Evolutionary conservation across 2,329 filamentous ascomycete species (phyloP).

Genomic region (Aspergillus novofumigatus): DNA sequence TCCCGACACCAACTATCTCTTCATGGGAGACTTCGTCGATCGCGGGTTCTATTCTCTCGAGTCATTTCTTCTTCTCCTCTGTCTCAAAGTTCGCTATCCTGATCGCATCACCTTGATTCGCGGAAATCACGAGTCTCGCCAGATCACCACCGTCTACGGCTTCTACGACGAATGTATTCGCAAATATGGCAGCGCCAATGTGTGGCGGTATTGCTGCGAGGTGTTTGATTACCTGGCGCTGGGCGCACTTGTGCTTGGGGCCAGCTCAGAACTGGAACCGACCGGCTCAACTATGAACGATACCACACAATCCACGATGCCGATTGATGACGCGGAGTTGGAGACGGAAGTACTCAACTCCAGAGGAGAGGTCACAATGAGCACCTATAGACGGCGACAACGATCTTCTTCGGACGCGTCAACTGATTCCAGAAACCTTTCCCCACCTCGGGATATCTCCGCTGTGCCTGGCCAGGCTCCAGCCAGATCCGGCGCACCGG

Average conservation of each 20-base stretch:
- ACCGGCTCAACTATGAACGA: constrained; percentile 47
- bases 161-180: constrained; percentile 97
- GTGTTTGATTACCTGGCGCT: constrained; percentile 96
- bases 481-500: constrained; percentile 65
- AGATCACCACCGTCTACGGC: constrained; percentile 95
- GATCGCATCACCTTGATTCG: constrained; percentile 95
- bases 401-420: constrained; percentile 30
- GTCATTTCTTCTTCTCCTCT: constrained; percentile 90
- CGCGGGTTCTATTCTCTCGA: constrained; percentile 97
- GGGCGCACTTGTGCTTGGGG: constrained; percentile 85
- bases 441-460: constrained; percentile 39
- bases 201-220: constrained; percentile 96
- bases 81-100: constrained; percentile 94
- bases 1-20: constrained; percentile 92
- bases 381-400: constrained; percentile 34
- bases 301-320: constrained; percentile 48
- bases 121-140: constrained; percentile 91
- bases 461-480: constrained; percentile 44
- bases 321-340: constrained; percentile 63
- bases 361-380: constrained; percentile 70
- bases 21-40: constrained; percentile 98
- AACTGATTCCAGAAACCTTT: constrained; percentile 35
- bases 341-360: constrained; percentile 94
- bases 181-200: constrained; percentile 94
- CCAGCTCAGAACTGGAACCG: constrained; percentile 61